A percentile compares a stretch with the other conserved stretches of the same genome.
Conservation (phyloP, 495 filamentous ascomycete species). For the Opeltia flavorubescens region DNA sequence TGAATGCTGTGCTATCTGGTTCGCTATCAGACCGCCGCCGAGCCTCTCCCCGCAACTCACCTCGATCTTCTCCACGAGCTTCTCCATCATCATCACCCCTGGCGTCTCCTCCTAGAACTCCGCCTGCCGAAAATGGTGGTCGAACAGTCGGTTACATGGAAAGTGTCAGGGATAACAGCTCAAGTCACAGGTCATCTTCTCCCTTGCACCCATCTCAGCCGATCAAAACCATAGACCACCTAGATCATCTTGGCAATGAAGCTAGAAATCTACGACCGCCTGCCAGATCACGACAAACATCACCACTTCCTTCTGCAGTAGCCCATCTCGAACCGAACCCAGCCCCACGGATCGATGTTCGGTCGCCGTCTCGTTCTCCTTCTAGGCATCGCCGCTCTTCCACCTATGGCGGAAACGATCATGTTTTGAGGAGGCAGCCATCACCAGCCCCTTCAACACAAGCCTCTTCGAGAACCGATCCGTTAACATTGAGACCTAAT, state of each 20-base stretch:
- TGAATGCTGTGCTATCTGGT: constrained; percentile 7
- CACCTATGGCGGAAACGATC: not conserved
- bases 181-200: constrained; percentile 10
- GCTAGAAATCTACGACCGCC: not conserved
- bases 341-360: constrained; percentile 10
- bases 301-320: constrained; percentile 5
- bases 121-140: constrained; percentile 3
- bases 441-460: not conserved
- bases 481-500: constrained; percentile 1
- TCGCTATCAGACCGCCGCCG: constrained; percentile 5
- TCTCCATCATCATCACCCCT: constrained; percentile 11
- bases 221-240: not conserved
- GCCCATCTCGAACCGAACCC: not conserved
- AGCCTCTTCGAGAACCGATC: too few species aligned
- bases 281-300: constrained; percentile 6
- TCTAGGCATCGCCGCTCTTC: not conserved
- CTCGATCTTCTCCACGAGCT: constrained; percentile 7
- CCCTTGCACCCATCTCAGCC: constrained; percentile 5
- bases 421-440: not conserved
- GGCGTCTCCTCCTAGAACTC: constrained; percentile 8
- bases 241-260: constrained; percentile 8
- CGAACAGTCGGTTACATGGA: not conserved
- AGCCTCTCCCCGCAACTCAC: constrained; percentile 9
- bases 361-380: constrained; percentile 10
- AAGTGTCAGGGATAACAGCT: constrained; percentile 8